phyloP scores from a whole-genome alignment of 345 rosid species.

The Lagerstroemia speciosa region DNA sequence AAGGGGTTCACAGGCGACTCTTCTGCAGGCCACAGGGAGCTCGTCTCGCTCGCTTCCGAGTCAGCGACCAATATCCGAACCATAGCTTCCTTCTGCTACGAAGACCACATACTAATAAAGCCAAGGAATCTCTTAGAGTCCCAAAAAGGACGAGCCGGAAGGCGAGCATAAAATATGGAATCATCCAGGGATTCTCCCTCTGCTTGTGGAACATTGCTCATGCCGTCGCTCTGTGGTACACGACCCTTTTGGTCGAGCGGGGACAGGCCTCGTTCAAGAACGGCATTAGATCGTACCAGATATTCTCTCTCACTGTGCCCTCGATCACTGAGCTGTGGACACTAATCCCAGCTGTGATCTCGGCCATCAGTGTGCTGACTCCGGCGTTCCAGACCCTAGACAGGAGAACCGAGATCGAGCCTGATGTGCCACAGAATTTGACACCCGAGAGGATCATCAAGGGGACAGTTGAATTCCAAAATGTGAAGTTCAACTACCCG shows the following conservation, averaged over 20 bases:
- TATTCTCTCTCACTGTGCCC: conserved; percentile 64
- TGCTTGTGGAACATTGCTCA: conserved; percentile 70
- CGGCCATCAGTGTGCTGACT: conserved; percentile 39
- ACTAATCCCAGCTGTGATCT: conserved; percentile 41
- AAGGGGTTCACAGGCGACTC: conserved; percentile 54
- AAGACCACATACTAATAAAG: conserved; percentile 42
- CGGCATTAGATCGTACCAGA: conserved; percentile 53
- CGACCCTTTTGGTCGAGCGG: conserved; percentile 25
- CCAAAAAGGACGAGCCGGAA: conserved; percentile 31
- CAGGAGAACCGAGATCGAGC: conserved; percentile 40
- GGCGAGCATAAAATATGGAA: conserved; percentile 43
- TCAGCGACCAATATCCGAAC: conserved; percentile 49
- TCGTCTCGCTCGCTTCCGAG: conserved; percentile 45
- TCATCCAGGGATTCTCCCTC: conserved; percentile 54
- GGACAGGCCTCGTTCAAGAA: conserved; percentile 33
- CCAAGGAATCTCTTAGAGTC: conserved; percentile 22
- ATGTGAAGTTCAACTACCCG: conserved; percentile 46
- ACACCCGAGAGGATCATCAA: conserved; percentile 13
- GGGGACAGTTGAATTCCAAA: conserved; percentile 36
- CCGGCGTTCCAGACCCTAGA: conserved; percentile 52
- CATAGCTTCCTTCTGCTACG: conserved; percentile 56
- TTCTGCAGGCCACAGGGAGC: conserved; percentile 33
- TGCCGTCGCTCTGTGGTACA: conserved; percentile 62
- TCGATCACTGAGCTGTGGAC: conserved; percentile 71
- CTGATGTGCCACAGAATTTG: conserved; percentile 22